Evolutionary conservation across 2,329 filamentous ascomycete species (phyloP).

Genomic region (Xylaria arbuscula): DNA sequence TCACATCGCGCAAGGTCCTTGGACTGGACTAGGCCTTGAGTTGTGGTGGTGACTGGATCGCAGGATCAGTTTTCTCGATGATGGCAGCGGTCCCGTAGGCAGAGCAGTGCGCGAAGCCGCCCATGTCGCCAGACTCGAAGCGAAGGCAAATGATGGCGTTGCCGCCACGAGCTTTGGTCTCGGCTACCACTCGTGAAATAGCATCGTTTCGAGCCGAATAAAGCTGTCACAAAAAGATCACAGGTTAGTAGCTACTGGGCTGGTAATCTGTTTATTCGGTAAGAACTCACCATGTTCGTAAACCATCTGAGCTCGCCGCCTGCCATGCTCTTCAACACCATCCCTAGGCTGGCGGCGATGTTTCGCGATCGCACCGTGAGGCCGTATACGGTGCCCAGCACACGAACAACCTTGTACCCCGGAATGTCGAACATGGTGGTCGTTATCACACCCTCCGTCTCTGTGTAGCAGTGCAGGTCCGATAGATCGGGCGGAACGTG

Average conservation of each 20-base stretch:
- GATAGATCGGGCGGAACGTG: slow-evolving; percentile 56
- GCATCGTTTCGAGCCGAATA: slow-evolving; percentile 69
- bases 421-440: slow-evolving; percentile 73
- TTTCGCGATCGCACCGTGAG: slow-evolving; percentile 69
- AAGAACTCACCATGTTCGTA: slow-evolving; percentile 60
- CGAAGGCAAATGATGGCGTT: slow-evolving; percentile 70
- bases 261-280: not conserved
- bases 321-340: slow-evolving; percentile 66
- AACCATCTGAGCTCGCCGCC: slow-evolving; percentile 71
- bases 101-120: slow-evolving; percentile 67
- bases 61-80: slow-evolving; percentile 64
- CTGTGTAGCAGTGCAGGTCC: slow-evolving; percentile 68
- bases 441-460: slow-evolving; percentile 70
- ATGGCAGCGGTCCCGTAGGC: slow-evolving; percentile 70
- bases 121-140: slow-evolving; percentile 67
- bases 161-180: slow-evolving; percentile 67
- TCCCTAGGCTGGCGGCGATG: slow-evolving; percentile 65
- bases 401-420: slow-evolving; percentile 67
- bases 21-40: slow-evolving; percentile 23
- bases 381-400: slow-evolving; percentile 69
- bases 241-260: slow-evolving; percentile 11
- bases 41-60: slow-evolving; percentile 35
- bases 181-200: slow-evolving; percentile 65
- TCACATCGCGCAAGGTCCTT: not conserved
- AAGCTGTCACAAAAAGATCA: slow-evolving; percentile 49